Conservation (phyloP, 768 basidiomycete genomes). For the Pleurotus djamor region DNA sequence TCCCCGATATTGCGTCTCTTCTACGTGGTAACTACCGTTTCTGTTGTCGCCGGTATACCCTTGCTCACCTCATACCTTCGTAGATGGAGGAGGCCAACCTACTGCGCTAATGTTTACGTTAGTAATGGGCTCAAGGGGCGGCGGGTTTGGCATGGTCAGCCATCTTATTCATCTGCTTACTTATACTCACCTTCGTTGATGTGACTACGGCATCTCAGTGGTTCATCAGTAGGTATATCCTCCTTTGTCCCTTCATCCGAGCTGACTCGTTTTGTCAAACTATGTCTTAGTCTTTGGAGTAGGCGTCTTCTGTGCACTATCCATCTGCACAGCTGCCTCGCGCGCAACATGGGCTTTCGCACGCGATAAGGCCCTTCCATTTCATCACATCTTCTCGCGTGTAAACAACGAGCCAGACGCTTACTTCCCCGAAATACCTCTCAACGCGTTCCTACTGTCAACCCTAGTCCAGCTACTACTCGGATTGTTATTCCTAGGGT, state of each 20-base stretch:
- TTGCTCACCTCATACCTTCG: not conserved
- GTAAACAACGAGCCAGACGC: conserved; percentile 32
- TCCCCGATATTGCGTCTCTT: conserved; percentile 54
- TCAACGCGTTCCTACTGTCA: conserved; percentile 60
- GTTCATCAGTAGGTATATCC: conserved; percentile 33
- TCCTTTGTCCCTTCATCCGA: no score
- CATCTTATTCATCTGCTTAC: conserved; percentile 11
- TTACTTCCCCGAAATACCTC: conserved; percentile 43
- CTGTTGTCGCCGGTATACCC: not conserved
- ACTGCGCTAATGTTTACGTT: conserved; percentile 61
- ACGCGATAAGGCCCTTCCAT: conserved; percentile 63
- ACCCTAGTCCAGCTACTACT: conserved; percentile 56
- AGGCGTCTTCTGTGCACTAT: conserved; percentile 62
- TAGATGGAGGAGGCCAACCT: conserved; percentile 62
- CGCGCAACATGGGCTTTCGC: conserved; percentile 74
- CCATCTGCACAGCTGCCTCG: conserved; percentile 64
- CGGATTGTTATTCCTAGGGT: conserved; percentile 63
- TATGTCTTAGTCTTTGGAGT: conserved; percentile 59
- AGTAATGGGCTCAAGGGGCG: conserved; percentile 58
- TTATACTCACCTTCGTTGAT: no score
- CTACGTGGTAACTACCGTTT: conserved; percentile 39
- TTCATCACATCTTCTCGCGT: conserved; percentile 42
- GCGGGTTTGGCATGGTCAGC: conserved; percentile 58
- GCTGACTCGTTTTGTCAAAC: not conserved
- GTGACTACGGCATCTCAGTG: conserved; percentile 19